These are phyloP conservation scores for Epichloe bromicola DNA, from an alignment of 2,329 filamentous ascomycete species.

Conservation along the genomic window DNA sequence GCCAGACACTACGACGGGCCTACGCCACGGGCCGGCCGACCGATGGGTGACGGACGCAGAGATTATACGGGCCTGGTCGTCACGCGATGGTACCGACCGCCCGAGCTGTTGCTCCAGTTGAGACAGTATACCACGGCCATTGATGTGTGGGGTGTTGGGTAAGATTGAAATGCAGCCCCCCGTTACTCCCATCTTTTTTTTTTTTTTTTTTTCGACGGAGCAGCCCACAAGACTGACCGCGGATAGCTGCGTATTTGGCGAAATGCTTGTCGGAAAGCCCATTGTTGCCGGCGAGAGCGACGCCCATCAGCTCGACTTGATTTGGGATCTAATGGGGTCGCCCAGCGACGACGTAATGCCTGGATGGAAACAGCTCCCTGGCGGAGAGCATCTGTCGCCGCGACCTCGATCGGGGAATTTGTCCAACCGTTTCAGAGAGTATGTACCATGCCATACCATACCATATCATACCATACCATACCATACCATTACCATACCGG, in stretches of 20 bases:
- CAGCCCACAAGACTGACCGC: constrained; percentile 10
- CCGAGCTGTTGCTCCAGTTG: constrained; percentile 78
- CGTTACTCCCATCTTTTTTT: background rate
- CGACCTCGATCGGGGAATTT: constrained; percentile 51
- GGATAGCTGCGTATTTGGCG: constrained; percentile 86
- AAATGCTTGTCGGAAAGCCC: constrained; percentile 90
- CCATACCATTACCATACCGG: background rate
- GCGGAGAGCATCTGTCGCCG: constrained; percentile 62
- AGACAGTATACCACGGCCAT: constrained; percentile 93
- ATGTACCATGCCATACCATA: constrained; percentile 13
- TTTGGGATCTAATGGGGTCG: constrained; percentile 84
- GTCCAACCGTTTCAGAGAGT: constrained; percentile 61
- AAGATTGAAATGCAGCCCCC: constrained; percentile 20
- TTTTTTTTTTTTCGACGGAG: too few species aligned
- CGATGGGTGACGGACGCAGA: constrained; percentile 71
- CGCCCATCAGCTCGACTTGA: constrained; percentile 77
- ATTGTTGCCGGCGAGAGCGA: constrained; percentile 88
- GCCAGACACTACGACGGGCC: constrained; percentile 85
- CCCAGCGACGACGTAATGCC: constrained; percentile 90
- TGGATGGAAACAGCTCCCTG: constrained; percentile 71
- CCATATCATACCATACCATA: background rate
- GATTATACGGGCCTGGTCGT: constrained; percentile 97
- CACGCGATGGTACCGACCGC: constrained; percentile 92
- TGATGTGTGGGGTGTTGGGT: constrained; percentile 97
- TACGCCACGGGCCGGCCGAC: constrained; percentile 60